Base-by-base conservation (phyloP, 305 asterid species). In the Stenogyne calaminthoides region DNA sequence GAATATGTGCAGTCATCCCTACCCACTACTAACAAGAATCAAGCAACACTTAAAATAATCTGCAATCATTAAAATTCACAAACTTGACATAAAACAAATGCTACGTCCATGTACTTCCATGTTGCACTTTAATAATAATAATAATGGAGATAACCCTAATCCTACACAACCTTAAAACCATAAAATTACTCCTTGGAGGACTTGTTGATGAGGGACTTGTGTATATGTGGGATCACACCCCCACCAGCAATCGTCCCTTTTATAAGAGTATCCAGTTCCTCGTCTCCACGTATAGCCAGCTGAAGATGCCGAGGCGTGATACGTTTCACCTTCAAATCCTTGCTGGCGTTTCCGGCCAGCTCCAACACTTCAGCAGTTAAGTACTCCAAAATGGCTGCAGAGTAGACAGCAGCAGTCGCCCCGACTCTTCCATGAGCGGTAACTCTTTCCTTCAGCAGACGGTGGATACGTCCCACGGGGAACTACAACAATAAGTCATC, bases 241-340 rank as follows among this genome's bases (percentile, higher is more conserved):
- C 88, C 88, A 40, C 88, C 88, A 36, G 88, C 88, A 58, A 84
- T 84, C 70, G 88, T 84, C 54, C 88, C 88, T 66, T 84, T 84
- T 16, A 84, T 84, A 8, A 84, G 88, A 32, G 88, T 84, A 69
- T 84, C 88, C 7, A 84, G 84, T 67, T 84, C 88, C 71, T 84
- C 88, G 9, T 84, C 88, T 1, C 88, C 88, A 6, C 88, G 84
- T n/a, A 84, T 81, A 12, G 88, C 86, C 76, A 84, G 77, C 84
- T 81, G 88, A 46, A 84, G 81, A 69, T 84, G 88, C 4, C 88
- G 78, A 1, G 88, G 88, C 3, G 88, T 84, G 67, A 84, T 84
- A 75, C 88, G 86, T 69, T 84, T 84, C 71, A 84, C 88, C 79
- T 84, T 81, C 81, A 84, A 68, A 73, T 84, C 88, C 78, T 84